A percentile compares a stretch with the other conserved stretches of the same genome.
Evolutionary conservation across 2,329 filamentous ascomycete species (phyloP).

Genomic region (Coccinonectria pachysandricola): DNA sequence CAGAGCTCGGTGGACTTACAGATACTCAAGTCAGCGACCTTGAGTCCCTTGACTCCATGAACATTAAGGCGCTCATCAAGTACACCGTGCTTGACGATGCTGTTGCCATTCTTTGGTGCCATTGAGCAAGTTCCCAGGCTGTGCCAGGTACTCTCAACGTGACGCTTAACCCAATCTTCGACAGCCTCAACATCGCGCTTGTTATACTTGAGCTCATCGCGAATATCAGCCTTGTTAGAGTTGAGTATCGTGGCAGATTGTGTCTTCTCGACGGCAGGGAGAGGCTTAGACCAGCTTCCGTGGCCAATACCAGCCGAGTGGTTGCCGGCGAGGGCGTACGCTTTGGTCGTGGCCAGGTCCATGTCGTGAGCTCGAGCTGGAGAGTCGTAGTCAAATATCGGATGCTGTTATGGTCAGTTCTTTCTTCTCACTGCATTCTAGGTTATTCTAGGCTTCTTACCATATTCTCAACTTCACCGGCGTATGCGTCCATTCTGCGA

Average conservation of each 20-base stretch:
- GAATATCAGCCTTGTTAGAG: conserved; percentile 50
- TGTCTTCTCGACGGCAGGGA: conserved; percentile 42
- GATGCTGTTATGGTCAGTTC: conserved; percentile 35
- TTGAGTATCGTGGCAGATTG: conserved; percentile 41
- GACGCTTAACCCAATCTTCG: conserved; percentile 60
- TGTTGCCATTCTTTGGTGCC: conserved; percentile 66
- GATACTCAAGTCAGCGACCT: conserved; percentile 67
- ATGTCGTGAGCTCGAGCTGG: conserved; percentile 61
- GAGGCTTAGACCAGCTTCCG: conserved; percentile 56
- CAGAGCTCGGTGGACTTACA: too few species aligned
- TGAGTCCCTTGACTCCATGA: conserved; percentile 65
- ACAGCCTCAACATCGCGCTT: conserved; percentile 53
- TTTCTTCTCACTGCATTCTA: conserved; percentile 31
- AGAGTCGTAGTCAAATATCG: conserved; percentile 62
- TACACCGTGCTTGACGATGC: conserved; percentile 70
- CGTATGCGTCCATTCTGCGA: conserved; percentile 66
- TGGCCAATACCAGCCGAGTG: conserved; percentile 62
- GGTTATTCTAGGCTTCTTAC: conserved; percentile 11
- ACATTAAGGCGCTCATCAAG: conserved; percentile 69
- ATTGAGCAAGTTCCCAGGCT: conserved; percentile 59
- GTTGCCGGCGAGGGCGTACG: conserved; percentile 64
- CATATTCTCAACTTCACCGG: conserved; percentile 58
- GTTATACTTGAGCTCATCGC: conserved; percentile 56
- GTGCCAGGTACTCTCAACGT: conserved; percentile 56
- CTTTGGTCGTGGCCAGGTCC: conserved; percentile 64